Conservation (phyloP, 768 basidiomycete species). For the Podaxis mareebaensis region DNA sequence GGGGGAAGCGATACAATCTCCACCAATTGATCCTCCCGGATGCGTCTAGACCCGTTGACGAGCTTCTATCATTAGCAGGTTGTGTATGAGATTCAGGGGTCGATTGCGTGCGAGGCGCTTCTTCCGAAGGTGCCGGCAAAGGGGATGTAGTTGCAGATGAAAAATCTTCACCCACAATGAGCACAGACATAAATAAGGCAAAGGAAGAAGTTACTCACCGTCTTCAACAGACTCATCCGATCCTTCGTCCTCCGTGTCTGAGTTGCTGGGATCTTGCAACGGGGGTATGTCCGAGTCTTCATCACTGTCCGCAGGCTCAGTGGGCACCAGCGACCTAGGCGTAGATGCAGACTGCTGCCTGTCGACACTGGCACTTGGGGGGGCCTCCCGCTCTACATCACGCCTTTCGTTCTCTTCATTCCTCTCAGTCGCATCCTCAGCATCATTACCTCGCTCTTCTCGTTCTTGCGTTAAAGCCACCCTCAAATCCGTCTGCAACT, state of each 20-base stretch:
- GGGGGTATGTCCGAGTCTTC: conserved; percentile 24
- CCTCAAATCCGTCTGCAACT: conserved; percentile 74
- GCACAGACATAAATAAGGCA: neutral
- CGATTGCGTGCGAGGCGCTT: neutral
- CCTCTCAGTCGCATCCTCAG: neutral
- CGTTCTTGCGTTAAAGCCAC: conserved; percentile 47
- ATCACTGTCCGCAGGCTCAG: conserved; percentile 1
- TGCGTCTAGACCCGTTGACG: conserved; percentile 26
- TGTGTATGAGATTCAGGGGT: neutral
- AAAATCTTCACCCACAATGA: neutral
- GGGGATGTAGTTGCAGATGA: conserved; percentile 6
- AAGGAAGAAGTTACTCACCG: neutral
- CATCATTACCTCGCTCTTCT: conserved; percentile 8
- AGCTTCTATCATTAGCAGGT: neutral
- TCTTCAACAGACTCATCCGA: conserved; percentile 14
- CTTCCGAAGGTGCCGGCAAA: neutral
- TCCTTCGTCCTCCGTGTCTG: conserved; percentile 15
- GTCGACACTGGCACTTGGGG: conserved; percentile 1
- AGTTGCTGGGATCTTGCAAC: conserved; percentile 10
- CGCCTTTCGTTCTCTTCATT: neutral
- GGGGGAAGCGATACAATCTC: conserved; percentile 80
- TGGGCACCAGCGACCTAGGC: neutral
- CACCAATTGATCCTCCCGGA: conserved; percentile 72
- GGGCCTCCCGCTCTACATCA: neutral
- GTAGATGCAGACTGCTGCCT: neutral